Evolutionary conservation across 176 grass and related monocot genomes (phyloP).

Genomic region (Triticum urartu): DNA sequence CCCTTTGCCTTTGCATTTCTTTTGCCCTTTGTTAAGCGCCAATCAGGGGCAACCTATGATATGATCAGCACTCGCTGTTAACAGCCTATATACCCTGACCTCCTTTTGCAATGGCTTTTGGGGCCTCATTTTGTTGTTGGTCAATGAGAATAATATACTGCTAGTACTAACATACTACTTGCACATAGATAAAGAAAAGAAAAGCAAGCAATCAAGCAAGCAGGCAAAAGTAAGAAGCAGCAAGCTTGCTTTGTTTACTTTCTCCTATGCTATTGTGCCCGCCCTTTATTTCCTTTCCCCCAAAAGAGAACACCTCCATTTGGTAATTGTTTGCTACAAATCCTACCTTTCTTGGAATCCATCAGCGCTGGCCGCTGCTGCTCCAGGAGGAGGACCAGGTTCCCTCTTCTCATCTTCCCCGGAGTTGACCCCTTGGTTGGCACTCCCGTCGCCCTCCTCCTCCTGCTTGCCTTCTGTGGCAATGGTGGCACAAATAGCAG

Average conservation of each 20-base stretch:
- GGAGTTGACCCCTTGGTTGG: conserved; percentile 49
- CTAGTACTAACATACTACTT: not conserved
- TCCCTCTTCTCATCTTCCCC: conserved; percentile 43
- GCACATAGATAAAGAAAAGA: conserved; percentile 9
- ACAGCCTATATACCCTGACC: conserved; percentile 3
- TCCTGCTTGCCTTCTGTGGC: conserved; percentile 26
- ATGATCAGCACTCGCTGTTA: conserved; percentile 6
- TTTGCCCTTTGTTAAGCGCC: conserved; percentile 19
- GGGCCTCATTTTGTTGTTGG: conserved; percentile 19
- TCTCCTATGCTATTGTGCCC: not conserved
- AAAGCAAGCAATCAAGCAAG: not conserved
- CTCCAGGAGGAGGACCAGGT: conserved; percentile 29
- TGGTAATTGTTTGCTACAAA: conserved; percentile 32
- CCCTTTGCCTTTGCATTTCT: conserved; percentile 7
- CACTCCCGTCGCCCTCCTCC: conserved; percentile 14
- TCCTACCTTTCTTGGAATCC: conserved; percentile 70
- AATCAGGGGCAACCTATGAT: conserved; percentile 16
- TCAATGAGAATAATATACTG: conserved; percentile 12
- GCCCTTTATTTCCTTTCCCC: conserved; percentile 26
- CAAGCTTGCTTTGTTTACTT: conserved; percentile 28
- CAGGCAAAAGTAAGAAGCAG: not conserved
- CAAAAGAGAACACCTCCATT: conserved; percentile 37
- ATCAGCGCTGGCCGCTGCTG: conserved; percentile 41
- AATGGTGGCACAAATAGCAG: not conserved
- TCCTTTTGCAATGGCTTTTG: conserved; percentile 36